Percentiles rank a stretch among this genome's conserved stretches.
phyloP scores from a whole-genome alignment of 306 rosid species.

The Chamaecrista fasciculata region DNA sequence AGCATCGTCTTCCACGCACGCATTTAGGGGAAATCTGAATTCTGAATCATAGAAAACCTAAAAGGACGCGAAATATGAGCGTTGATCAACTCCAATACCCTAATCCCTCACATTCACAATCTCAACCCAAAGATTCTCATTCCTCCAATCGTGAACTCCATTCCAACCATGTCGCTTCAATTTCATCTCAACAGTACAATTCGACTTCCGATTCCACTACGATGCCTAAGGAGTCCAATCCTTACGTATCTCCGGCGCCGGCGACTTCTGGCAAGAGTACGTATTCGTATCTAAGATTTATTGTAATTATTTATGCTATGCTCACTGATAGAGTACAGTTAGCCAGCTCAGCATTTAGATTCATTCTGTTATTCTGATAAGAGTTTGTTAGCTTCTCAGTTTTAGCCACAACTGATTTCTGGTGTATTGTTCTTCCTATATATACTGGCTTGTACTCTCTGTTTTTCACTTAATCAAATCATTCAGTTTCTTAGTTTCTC shows the following conservation, averaged over 20 bases:
- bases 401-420: no score
- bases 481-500: no score
- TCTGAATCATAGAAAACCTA: neutral
- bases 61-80: neutral
- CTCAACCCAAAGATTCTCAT: slow-evolving; percentile 28
- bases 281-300: slow-evolving; percentile 3
- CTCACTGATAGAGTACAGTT: no score
- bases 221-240: slow-evolving; percentile 74
- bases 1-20: neutral
- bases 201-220: slow-evolving; percentile 59
- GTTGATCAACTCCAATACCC: slow-evolving; percentile 22
- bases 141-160: slow-evolving; percentile 62
- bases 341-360: no score
- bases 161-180: slow-evolving; percentile 54
- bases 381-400: no score
- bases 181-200: slow-evolving; percentile 33
- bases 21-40: neutral
- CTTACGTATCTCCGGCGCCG: slow-evolving; percentile 58
- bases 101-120: slow-evolving; percentile 9
- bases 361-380: no score
- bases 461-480: no score
- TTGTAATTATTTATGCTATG: neutral
- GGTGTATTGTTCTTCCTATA: no score
- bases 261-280: slow-evolving; percentile 58
- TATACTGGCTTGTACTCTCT: no score